These are phyloP conservation scores for Ceratocystis variospora DNA, from an alignment of 2,329 filamentous ascomycete genomes.

Conservation along the genomic window DNA sequence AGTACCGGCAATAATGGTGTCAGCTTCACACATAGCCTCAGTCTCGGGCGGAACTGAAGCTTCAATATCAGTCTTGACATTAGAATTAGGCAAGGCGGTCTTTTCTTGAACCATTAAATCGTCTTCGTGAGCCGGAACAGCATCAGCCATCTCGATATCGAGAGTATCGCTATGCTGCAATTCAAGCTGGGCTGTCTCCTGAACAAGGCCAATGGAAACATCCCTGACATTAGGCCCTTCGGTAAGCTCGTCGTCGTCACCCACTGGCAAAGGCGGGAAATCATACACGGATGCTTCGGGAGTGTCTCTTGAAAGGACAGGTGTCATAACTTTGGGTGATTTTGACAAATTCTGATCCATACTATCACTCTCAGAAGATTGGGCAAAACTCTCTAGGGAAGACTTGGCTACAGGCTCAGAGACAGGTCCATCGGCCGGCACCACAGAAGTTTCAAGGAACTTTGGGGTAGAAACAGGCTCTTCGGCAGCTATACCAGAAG, in stretches of 20 bases:
- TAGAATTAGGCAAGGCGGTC: background rate
- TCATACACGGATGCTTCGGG: background rate
- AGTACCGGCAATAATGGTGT: background rate
- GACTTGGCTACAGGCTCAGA: background rate
- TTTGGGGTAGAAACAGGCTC: background rate
- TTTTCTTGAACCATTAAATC: background rate
- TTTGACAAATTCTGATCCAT: background rate
- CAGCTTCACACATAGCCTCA: background rate
- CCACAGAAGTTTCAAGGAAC: background rate
- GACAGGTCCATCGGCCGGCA: background rate
- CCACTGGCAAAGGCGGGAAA: background rate
- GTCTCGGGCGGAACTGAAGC: too few species aligned
- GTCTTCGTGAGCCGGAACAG: background rate
- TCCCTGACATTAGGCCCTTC: background rate
- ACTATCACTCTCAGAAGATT: background rate
- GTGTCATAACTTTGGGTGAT: background rate
- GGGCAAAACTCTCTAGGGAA: background rate
- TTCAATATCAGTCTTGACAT: background rate
- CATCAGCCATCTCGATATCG: too few species aligned
- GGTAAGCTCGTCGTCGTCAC: background rate
- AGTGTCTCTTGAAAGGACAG: background rate
- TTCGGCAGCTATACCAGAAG: background rate
- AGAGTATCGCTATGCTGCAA: background rate
- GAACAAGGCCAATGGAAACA: background rate
- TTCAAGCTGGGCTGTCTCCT: background rate